Evolutionary conservation across 495 filamentous ascomycete species (phyloP), one percentile per base, ranked within the genome.

Genomic region (Neurospora africana): DNA sequence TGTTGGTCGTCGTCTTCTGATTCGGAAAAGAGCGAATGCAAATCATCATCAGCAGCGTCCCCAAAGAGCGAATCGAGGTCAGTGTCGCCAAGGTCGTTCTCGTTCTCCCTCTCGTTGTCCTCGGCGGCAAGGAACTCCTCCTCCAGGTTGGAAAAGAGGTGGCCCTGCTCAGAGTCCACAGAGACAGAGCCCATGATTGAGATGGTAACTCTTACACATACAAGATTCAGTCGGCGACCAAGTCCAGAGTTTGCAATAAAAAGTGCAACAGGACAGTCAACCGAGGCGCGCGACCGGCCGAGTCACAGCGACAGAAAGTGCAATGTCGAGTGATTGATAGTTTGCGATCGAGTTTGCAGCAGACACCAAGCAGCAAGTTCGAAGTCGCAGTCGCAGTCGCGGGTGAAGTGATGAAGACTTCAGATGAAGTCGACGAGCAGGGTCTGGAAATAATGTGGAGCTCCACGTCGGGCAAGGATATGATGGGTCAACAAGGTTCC

Each of bases 41-140:
- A 68, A 35, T 76, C 75, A 47, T 74, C 72, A 36, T 70, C 71
- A 61, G 70, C 72, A 47, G 36, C 71, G 15, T 53, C 75, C 15
- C 75, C 76, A 37, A 78, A 78, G 40, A 78, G 76, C 30, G 75
- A 78, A 41, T 76, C 76, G 53, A 71, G 5, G 41, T 78, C 73
- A 69, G 68, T 68, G 38, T 75, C 30, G n/a, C n/a, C 69, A n/a
- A 9, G 5, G 38, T n/a, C 36, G 23, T 33, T 70, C 38, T 58
- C 43, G 19, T 35, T 33, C 33, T 35, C 53, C 30, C 69, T 70
- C 81, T 84, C n/a, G 86, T 85, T 69, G 83, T 85, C 41, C 80
- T 84, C 72, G 82, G 86, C 74, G 84, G 82, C 9, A 77, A 85
- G 72, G 80, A 80, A 3, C 78, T 87, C 4, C 76, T 86, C 36